A percentile compares a stretch with the other conserved stretches of the same genome.
Conservation (phyloP, 306 rosid species). For the Cicer pinnatifidum region DNA sequence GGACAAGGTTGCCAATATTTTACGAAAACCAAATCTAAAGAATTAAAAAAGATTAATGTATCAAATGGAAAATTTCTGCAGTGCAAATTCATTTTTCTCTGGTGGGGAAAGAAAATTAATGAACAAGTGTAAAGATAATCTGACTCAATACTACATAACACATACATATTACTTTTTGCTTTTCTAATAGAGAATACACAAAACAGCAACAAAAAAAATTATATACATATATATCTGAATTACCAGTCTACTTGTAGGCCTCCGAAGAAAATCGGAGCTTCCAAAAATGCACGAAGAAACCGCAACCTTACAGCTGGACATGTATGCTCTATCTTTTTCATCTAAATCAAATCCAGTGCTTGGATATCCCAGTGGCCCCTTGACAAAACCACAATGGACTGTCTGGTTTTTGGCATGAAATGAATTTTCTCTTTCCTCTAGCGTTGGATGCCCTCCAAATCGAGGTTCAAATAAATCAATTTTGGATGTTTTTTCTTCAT, state of each 20-base stretch:
- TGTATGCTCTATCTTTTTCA: constrained; percentile 68
- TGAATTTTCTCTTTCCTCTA: constrained; percentile 76
- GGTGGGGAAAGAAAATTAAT: no score
- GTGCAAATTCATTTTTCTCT: constrained; percentile 21
- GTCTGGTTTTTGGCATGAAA: constrained; percentile 72
- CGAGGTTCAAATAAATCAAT: constrained; percentile 59
- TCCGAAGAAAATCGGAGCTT: constrained; percentile 87
- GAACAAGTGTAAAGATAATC: background rate
- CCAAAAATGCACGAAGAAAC: constrained; percentile 98
- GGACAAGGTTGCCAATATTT: constrained; percentile 31
- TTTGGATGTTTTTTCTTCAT: constrained; percentile 51
- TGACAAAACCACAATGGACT: constrained; percentile 85
- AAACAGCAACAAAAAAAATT: constrained; percentile 18
- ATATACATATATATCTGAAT: constrained; percentile 6
- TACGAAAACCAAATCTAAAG: constrained; percentile 21
- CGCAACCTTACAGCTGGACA: constrained; percentile 73
- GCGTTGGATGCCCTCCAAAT: constrained; percentile 89
- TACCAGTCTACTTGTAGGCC: constrained; percentile 88
- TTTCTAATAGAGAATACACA: constrained; percentile 8
- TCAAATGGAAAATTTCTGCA: constrained; percentile 30
- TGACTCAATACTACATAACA: constrained; percentile 19
- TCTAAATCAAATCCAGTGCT: constrained; percentile 83
- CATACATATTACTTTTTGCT: constrained; percentile 10
- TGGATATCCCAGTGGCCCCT: constrained; percentile 60
- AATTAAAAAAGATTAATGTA: background rate